Base-by-base conservation (phyloP, 2,329 filamentous ascomycete species). In the Xylariaceae sp. region DNA sequence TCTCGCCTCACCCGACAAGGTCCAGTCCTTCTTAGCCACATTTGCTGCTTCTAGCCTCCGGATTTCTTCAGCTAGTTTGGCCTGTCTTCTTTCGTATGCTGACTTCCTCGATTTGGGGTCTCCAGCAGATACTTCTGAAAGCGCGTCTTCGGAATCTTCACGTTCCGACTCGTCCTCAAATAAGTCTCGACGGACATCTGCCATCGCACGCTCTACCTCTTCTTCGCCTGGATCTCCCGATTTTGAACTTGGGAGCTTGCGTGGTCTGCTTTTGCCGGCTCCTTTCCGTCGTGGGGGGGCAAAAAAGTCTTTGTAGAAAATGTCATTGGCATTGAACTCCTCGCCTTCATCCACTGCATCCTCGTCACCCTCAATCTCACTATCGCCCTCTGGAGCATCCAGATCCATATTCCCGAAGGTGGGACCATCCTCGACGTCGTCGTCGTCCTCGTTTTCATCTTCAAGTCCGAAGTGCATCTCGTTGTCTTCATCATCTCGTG, bases 301-400 rank as follows among this genome's bases (percentile, higher is more conserved):
- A 67, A 97, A 97, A 75, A 97, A 97, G 71, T 97, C 92, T 57
- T 87, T 86, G 73, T 96, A 97, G 74, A 87, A 91, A 65, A 97
- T 80, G 58, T 92, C 88, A 69, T 96, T 96, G 43, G 92, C 92
- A 65, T 96, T 95, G 58, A 78, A 71, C 32, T 68, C 68, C 44
- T 81, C 81, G 32, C 80, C 82, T 11, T 81, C 80, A 13, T 84
- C 83, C 21, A 81, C 72, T 10, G 74, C 79, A 33, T 79, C 77
- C 1, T 76, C 81, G 53, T 91, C 87, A 27, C 89, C 87, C 20
- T 91, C 87, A 27, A 89, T 85, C 21, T 82, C 81, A 56, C 79
- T 82, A 9, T 76, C 84, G 24, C 91, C 89, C 61, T 90, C 87
- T 2, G 87, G 85, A 1, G 84, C 87, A 67, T 91, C 80, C 11